These are phyloP conservation scores for Mucor racemosus DNA, from an alignment of 371 early-diverging fungal species.

Conservation along the genomic window DNA sequence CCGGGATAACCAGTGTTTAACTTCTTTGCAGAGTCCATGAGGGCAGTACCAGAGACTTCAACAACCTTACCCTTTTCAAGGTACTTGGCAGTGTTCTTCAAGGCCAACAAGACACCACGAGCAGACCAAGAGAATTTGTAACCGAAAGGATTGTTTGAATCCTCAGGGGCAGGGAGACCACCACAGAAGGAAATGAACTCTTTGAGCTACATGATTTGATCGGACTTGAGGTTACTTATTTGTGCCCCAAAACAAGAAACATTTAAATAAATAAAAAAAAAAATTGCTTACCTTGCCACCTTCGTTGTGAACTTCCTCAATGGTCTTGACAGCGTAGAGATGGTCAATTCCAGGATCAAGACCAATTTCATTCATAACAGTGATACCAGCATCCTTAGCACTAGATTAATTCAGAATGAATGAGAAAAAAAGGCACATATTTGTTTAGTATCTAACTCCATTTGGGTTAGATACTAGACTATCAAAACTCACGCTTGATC, in stretches of 20 bases:
- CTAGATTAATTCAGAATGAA: constrained; percentile 30
- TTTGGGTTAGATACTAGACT: not conserved
- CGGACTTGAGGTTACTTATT: constrained; percentile 2
- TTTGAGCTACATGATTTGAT: constrained; percentile 46
- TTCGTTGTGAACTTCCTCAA: constrained; percentile 84
- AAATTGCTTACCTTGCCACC: constrained; percentile 78
- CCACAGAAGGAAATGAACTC: constrained; percentile 98
- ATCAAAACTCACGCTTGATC: constrained; percentile 69
- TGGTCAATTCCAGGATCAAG: constrained; percentile 96
- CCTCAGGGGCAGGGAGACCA: constrained; percentile 98
- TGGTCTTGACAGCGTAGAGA: constrained; percentile 84
- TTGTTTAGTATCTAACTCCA: not conserved
- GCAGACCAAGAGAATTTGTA: constrained; percentile 99
- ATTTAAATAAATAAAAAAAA: not conserved
- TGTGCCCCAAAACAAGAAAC: not conserved
- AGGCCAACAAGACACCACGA: constrained; percentile 93
- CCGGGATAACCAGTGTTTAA: constrained; percentile 87
- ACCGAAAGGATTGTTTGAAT: constrained; percentile 95
- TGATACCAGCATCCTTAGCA: constrained; percentile 81
- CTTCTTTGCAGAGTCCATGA: constrained; percentile 89
- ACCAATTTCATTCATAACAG: constrained; percentile 92
- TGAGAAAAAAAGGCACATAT: constrained; percentile 5
- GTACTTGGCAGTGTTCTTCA: constrained; percentile 90
- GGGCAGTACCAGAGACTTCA: constrained; percentile 87
- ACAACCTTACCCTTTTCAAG: constrained; percentile 90